phyloP scores from a whole-genome alignment of 306 rosid genomes.

The Pachyrhizus erosus region DNA sequence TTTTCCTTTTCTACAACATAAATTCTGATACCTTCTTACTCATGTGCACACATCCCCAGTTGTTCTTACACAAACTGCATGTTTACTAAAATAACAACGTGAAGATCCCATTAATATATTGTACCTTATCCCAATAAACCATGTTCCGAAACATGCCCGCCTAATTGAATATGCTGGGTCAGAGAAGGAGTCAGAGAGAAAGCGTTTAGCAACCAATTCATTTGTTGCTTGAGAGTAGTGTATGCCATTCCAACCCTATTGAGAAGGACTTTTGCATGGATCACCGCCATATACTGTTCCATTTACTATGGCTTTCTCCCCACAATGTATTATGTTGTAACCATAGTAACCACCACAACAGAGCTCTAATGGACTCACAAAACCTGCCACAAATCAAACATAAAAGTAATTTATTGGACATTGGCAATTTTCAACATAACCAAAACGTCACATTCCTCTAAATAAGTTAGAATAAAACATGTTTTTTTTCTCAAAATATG shows the following conservation, averaged over 20 bases:
- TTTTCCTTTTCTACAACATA: neutral
- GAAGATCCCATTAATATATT: neutral
- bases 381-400: constrained; percentile 59
- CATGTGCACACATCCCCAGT: neutral
- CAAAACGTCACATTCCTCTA: neutral
- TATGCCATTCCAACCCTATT: constrained; percentile 83
- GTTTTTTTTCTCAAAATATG: neutral
- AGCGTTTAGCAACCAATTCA: constrained; percentile 55
- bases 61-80: neutral
- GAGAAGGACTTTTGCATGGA: constrained; percentile 72
- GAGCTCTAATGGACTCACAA: constrained; percentile 50
- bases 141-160: constrained; percentile 56
- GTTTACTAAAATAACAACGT: neutral
- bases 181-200: constrained; percentile 65
- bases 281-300: constrained; percentile 71
- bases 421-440: neutral
- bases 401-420: neutral
- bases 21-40: constrained; percentile 14
- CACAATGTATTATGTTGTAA: constrained; percentile 61
- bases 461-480: neutral
- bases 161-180: constrained; percentile 65
- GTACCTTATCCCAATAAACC: neutral
- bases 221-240: constrained; percentile 88
- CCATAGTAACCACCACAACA: constrained; percentile 86
- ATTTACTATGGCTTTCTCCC: constrained; percentile 62